These are phyloP conservation scores for Neonectria hederae DNA, from an alignment of 2,329 filamentous ascomycete species.

Conservation along the genomic window DNA sequence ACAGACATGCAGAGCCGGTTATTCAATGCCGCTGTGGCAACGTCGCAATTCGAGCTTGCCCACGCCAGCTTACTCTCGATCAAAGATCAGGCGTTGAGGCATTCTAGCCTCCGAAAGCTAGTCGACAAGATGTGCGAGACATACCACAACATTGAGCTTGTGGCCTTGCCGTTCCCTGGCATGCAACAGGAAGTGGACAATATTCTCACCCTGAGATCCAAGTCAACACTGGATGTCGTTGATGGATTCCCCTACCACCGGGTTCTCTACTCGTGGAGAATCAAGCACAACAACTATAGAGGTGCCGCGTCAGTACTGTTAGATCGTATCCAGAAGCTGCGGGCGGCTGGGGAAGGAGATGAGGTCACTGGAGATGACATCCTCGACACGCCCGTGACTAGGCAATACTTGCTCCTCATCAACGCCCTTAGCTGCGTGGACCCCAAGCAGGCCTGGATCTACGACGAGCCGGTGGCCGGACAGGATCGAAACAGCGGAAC, in stretches of 20 bases:
- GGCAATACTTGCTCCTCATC: conserved; percentile 89
- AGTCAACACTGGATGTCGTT: conserved; percentile 71
- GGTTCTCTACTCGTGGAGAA: conserved; percentile 90
- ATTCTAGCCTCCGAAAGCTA: conserved; percentile 75
- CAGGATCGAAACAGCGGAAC: conserved; percentile 35
- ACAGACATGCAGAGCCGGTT: conserved; percentile 83
- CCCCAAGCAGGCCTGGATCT: conserved; percentile 82
- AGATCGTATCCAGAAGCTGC: conserved; percentile 71
- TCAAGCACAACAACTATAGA: conserved; percentile 85
- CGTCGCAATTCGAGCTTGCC: conserved; percentile 82
- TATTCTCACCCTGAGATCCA: conserved; percentile 77
- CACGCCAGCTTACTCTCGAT: conserved; percentile 82
- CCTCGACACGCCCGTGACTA: conserved; percentile 71
- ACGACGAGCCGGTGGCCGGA: conserved; percentile 48
- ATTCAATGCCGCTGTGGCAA: conserved; percentile 83
- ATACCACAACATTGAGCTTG: conserved; percentile 72
- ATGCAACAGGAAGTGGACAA: conserved; percentile 83
- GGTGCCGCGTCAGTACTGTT: conserved; percentile 74
- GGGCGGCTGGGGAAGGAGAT: conserved; percentile 67
- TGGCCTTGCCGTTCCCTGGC: conserved; percentile 80
- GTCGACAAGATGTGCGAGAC: conserved; percentile 75
- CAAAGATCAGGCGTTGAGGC: conserved; percentile 75
- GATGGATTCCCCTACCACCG: conserved; percentile 84
- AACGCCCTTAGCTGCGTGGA: conserved; percentile 91
- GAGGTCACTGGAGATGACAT: conserved; percentile 63